Evolutionary conservation across 495 filamentous ascomycete species (phyloP), one percentile per base, ranked within the genome.

Genomic region (Neurospora terricola): DNA sequence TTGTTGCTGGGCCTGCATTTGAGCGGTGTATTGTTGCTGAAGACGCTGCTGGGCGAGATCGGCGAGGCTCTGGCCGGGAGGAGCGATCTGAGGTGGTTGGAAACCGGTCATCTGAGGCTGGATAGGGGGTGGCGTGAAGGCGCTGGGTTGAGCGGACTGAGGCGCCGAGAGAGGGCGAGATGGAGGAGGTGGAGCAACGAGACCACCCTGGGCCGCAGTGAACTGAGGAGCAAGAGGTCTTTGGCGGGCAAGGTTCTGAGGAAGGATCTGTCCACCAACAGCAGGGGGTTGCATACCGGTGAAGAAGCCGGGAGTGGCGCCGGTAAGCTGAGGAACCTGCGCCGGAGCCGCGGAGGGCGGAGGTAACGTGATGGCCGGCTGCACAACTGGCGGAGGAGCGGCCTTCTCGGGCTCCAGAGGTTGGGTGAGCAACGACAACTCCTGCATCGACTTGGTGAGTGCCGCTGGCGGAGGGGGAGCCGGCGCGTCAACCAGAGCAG

Each of bases 71-170:
- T 95, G 93, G 59, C 93, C 92, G 1, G 89, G 89, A 30, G 91
- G 88, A 27, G 91, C 90, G 54, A 93, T 80, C 69, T 86, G 87
- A 23, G 84, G 77, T 66, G 54, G 27, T 81, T 72, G 84, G 83
- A 89, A 84, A 10, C 96, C 96, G 0, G 96, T 98, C 78, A 94
- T 86, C 79, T 97, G 94, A 34, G 94, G 91, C 76, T 96, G 92
- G 75, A 98, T 81, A 18, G 92, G 88, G 69, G 92, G 90, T 38
- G 91, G 85, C 9, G 88, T 87, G 77, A 97, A 95, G 3, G 85
- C 86, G 79, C 85, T 94, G 69, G 89, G 90, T 75, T 92, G 92
- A 70, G 90, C 89, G 40, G 93, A 91, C 79, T 95, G 93, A 30
- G 96, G 96, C 11, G 95, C 96, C 21, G 95, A 98, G 6, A 96